phyloP scores from a whole-genome alignment of 257 asterid species.

The Ballota nigra region DNA sequence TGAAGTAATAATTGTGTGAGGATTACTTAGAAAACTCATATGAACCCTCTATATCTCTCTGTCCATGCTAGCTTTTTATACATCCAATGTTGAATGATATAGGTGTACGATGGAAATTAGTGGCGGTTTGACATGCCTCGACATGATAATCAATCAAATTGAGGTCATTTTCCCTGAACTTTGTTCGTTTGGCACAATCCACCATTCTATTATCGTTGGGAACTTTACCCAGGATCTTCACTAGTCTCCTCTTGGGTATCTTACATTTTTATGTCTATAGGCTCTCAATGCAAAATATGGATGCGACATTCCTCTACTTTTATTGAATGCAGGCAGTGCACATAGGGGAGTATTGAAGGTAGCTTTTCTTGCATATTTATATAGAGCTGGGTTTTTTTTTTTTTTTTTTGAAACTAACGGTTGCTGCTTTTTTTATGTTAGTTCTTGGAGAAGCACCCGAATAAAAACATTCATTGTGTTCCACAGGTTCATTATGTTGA shows the following conservation, averaged over 20 bases:
- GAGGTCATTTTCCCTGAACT: conserved; percentile 50
- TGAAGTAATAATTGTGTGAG: not conserved
- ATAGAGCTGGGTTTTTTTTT: conserved; percentile 1
- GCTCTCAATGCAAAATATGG: conserved; percentile 71
- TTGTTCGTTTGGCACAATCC: conserved; percentile 2
- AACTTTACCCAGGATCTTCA: conserved; percentile 20
- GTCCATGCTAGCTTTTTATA: conserved; percentile 13
- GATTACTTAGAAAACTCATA: not conserved
- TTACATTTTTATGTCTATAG: conserved; percentile 39
- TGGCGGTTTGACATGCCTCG: conserved; percentile 66
- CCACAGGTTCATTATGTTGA: conserved; percentile 50
- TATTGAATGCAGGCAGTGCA: conserved; percentile 52
- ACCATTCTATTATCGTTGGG: conserved; percentile 7
- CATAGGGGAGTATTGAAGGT: conserved; percentile 71
- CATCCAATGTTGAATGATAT: conserved; percentile 29
- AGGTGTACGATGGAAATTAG: conserved; percentile 66
- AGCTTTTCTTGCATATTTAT: conserved; percentile 25
- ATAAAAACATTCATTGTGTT: conserved; percentile 64
- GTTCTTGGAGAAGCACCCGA: conserved; percentile 73
- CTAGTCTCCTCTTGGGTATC: conserved; percentile 23
- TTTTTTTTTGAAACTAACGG: conserved; percentile 20
- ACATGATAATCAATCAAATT: conserved; percentile 66
- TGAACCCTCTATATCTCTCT: not conserved
- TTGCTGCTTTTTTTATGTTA: conserved; percentile 32
- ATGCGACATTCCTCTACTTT: conserved; percentile 73